Evolutionary conservation across 2,329 filamentous ascomycete genomes (phyloP), one percentile per base, ranked within the genome.

Genomic region (Botryotinia globosa): DNA sequence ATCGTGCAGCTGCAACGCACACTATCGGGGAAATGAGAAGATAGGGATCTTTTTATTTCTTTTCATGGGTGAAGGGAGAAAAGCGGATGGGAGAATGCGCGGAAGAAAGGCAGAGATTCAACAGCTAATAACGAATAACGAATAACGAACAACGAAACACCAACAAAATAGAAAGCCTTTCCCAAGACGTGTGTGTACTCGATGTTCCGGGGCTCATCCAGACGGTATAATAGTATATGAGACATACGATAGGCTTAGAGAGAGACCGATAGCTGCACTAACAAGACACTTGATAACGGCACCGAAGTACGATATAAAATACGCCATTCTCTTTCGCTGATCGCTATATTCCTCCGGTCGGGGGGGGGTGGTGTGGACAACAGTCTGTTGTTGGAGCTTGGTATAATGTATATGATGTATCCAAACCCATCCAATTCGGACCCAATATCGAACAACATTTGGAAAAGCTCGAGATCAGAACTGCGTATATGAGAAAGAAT

Each of bases 21-120:
- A 20, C 65, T 51, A 56, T 68, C 65, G 65, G 65, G 65, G 65
- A 68, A 67, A 68, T 56, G 65, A n/a, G 48, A 68, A 68, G 65
- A 29, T 42, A 25, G 65, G 12, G 29, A 39, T 51, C 48, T 67
- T 56, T 67, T 22, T 14, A 25, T 67, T 56, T 42, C 45, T 67
- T 67, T 56, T 67, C 45, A 54, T 39, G 34, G 25, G 22, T 29
- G 51, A 56, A 9, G 14, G 51, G n/a, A 45, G 12, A 10, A 34
- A n/a, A 9, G 25, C 34, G 34, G 7, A 51, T 9, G 44, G 29
- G 45, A n/a, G 29, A 51, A 66, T 51, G 63, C 22, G 44, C 44
- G 45, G 45, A 54, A 42, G 64, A 54, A 67, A 39, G 34, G 16
- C 45, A 39, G 54, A 29, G 25, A 39, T 39, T 5, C 39, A 48